Conservation (phyloP, 2,329 filamentous ascomycete genomes). For the Cladosporium cucumerinum region DNA sequence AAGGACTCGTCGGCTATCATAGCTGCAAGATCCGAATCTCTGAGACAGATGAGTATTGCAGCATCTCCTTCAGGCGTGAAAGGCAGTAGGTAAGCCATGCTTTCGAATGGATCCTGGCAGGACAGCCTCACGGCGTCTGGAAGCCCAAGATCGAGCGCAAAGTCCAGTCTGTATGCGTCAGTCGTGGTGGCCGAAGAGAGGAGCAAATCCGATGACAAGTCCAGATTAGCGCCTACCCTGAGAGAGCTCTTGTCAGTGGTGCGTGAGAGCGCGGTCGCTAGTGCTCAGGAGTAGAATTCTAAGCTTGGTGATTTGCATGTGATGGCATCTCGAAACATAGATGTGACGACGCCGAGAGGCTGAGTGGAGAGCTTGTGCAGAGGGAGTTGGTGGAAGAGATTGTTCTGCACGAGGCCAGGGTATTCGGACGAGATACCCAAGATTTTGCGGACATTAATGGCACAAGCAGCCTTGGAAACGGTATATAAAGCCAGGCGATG, state of each 20-base stretch:
- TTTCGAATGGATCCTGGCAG: background rate
- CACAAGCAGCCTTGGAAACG: background rate
- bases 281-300: background rate
- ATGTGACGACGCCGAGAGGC: background rate
- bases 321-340: background rate
- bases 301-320: background rate
- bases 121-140: background rate
- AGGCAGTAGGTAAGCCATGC: background rate
- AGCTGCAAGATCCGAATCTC: background rate
- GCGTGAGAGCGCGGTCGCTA: background rate
- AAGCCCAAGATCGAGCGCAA: background rate
- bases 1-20: background rate
- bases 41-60: background rate
- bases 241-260: background rate
- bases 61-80: background rate
- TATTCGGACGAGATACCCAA: background rate
- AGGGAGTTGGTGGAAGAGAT: background rate
- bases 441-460: background rate
- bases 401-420: background rate
- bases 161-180: background rate
- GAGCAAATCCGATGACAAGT: background rate
- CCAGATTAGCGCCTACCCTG: background rate
- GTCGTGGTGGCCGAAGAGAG: background rate
- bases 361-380: background rate
- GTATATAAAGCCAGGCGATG: background rate